Base-by-base conservation (phyloP, 176 grass and related monocot genomes). In the Guadua angustifolia region DNA sequence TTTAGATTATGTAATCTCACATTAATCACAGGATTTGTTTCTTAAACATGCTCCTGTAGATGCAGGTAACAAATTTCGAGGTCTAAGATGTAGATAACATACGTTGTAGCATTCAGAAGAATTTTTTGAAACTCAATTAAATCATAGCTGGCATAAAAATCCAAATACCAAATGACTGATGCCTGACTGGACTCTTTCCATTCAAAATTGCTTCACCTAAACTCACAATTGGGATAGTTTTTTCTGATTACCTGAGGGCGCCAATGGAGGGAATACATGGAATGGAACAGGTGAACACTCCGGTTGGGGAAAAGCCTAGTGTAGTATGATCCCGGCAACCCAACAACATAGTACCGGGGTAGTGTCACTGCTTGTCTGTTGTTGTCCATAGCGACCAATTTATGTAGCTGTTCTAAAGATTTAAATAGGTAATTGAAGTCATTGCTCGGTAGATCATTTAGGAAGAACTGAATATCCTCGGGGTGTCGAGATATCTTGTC, bases 401-500 rank as follows among this genome's bases (percentile, higher is more conserved):
- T 62, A 39, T 79, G 33, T 2, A 82, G 79, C 14, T 64, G 33
- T 1, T 63, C 38, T 7, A 89, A 32, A 7, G 72, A 74, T n/a
- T 22, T 17, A 57, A 94, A 94, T 16, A 94, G 70, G 22, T 66
- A n/a, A 73, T 94, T 94, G 71, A 94, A 94, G 69, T 94, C 92
- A 12, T 79, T 94, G 21, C 71, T 66, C 0, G 87, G 66, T 2
- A 91, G 89, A 36, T 94, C 92, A 42, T 94, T 94, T 50, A 91
- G 69, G 80, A 94, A 91, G 87, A 94, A 94, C 81, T 87, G 89
- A 32, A 94, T 14, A 66, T 94, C 80, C 45, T 39, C 36, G 0
- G n/a, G 65, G 5, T 49, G 21, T 2, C 61, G 74, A n/a, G 22
- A 36, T 5, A 38, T 33, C 32, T 11, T 46, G 11, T 15, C 24